Evolutionary conservation across 163 green algal species (phyloP), one percentile per base, ranked within the genome.

Genomic region (Volvox carteri): DNA sequence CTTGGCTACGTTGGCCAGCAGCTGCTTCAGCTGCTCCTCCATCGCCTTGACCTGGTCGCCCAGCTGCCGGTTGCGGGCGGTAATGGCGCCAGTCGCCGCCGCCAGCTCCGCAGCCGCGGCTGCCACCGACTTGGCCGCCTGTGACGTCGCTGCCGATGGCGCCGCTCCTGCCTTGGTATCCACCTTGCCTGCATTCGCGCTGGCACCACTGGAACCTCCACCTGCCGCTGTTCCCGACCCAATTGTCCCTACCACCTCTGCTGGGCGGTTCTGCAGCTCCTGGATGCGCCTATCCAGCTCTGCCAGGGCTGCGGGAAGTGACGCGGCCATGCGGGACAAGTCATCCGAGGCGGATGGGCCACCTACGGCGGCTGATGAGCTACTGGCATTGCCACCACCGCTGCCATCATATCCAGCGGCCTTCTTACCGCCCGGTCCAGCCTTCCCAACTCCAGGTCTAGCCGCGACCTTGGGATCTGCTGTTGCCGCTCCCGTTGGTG

Each of bases 11-110:
- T 80, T 80, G 42, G 25, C 44, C 41, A 80, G 42, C 73, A 80
- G 16, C 42, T 56, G 73, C 42, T 42, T 28, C 73, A 80, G 41
- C 73, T 80, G 73, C n/a, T 33, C 8, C 28, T 80, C 73, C 14
- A 80, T 60, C 18, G 14, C 41, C 44, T 28, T 62, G 12, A 80
- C 44, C 11, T 65, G 73, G 19, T 80, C 73, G 7, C 23, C 73
- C 73, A 80, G 73, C 73, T 80, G 70, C 5, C 70, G 70, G 70
- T 54, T 78, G 37, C 70, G 70, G 11, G 73, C 73, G 11, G 42
- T 65, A 3, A 42, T 42, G n/a, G 73, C 73, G n/a, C 33, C 44
- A 9, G 73, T 80, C 73, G 44, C 73, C 8, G 77, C 37, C 70
- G 70, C 70, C 39, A 78, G 37, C 39, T 78, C 77, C 0, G 77